Base-by-base conservation (phyloP, 163 green algal genomes). In the Chlorella variabilis region DNA sequence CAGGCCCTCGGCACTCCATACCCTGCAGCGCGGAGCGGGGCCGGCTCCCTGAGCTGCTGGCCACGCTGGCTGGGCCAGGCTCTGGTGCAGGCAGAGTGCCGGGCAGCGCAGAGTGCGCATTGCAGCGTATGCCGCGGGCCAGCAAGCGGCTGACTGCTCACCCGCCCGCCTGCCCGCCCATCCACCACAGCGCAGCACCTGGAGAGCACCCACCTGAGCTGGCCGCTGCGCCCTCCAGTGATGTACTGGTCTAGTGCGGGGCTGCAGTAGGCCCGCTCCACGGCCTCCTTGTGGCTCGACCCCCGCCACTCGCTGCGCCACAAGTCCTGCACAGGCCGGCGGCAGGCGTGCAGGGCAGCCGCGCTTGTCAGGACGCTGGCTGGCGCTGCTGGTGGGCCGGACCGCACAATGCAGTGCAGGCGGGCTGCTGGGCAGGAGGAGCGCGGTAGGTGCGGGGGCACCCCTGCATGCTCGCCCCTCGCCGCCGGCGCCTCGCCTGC, bases 231-330 rank as follows among this genome's bases (percentile, higher is more conserved):
- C 5, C 87, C 89, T 63, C 84, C 92, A 2, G 87, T 94, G 17
- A 97, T 81, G 82, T 96, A 96, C 80, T 93, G 93, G 77, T 96
- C 92, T 41, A 95, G 82, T 0, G 58, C 56, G 39, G 84, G 76
- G 33, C 75, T 87, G 77, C 89, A 91, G 58, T 89, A 86, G 3
- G 94, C 25, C 27, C 78, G 78, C 78, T 80, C 77, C 21, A 89
- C 81, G 34, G 77, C 59, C 25, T 89, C 89, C n/a, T 85, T 85
- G 80, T 92, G 89, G 31, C 83, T 69, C 3, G 58, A 49, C 33
- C 63, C 68, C 1, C 77, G 58, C 70, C 93, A 90, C 61, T 95
- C 93, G 69, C 89, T 92, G 33, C 92, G 87, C 5, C 86, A 81
- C 78, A 94, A 91, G 48, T 94, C 90, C 80, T 92, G 83, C 27